A percentile compares a stretch with the other conserved stretches of the same genome.
Conservation (phyloP, 495 filamentous ascomycete genomes). For the Daldinia loculata region DNA sequence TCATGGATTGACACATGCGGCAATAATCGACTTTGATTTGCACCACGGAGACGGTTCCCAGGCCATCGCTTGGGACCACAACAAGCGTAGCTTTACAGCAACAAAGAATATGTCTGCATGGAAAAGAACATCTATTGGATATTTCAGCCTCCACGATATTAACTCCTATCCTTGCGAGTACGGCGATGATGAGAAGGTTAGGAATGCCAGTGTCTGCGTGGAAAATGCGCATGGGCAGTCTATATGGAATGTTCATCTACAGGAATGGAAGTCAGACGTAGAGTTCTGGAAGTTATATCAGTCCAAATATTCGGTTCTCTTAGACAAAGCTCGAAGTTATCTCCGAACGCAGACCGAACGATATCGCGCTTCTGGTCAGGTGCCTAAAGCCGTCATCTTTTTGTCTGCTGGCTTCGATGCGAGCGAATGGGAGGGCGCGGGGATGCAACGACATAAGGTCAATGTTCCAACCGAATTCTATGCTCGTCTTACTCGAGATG, state of each 20-base stretch:
- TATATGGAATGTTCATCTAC: conserved; percentile 95
- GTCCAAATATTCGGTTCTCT: conserved; percentile 73
- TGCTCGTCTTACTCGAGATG: conserved; percentile 84
- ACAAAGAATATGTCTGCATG: conserved; percentile 73
- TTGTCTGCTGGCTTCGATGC: conserved; percentile 96
- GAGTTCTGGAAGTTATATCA: conserved; percentile 93
- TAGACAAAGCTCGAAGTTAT: conserved; percentile 82
- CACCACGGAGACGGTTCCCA: conserved; percentile 98
- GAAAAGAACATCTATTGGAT: conserved; percentile 88
- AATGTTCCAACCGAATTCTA: conserved; percentile 98
- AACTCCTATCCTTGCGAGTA: conserved; percentile 95
- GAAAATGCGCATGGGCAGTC: conserved; percentile 91
- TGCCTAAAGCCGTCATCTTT: conserved; percentile 86
- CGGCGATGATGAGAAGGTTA: conserved; percentile 88
- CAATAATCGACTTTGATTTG: conserved; percentile 95
- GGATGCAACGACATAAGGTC: conserved; percentile 93
- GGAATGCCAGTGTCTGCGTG: conserved; percentile 89
- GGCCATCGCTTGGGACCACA: conserved; percentile 88
- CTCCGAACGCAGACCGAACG: conserved; percentile 73
- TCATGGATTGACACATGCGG: conserved; percentile 89
- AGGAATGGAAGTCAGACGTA: conserved; percentile 78
- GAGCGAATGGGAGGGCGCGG: conserved; percentile 87
- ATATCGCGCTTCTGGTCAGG: conserved; percentile 58
- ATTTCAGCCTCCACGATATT: conserved; percentile 96
- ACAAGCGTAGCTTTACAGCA: conserved; percentile 63